Evolutionary conservation across 2,329 filamentous ascomycete species (phyloP).

Genomic region (Zymoseptoria crescenta): DNA sequence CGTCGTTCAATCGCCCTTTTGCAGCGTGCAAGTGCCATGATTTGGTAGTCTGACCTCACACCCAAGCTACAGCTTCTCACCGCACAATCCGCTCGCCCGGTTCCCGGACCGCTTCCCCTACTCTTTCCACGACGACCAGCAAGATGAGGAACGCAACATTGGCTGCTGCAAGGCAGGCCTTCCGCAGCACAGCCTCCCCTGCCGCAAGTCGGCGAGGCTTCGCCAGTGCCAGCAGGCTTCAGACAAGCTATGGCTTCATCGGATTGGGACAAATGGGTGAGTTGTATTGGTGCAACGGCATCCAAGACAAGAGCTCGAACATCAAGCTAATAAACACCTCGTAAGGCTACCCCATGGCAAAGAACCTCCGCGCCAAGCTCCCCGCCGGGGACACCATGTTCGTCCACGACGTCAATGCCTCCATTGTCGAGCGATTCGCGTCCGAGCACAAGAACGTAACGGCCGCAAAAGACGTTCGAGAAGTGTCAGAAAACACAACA

Average conservation of each 20-base stretch:
- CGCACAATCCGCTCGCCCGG: background rate
- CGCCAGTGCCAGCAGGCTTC: conserved; percentile 34
- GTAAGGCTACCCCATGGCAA: conserved; percentile 64
- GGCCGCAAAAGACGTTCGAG: conserved; percentile 49
- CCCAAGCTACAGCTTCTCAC: background rate
- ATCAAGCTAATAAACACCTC: conserved; percentile 8
- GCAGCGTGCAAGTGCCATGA: background rate
- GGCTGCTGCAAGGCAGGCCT: conserved; percentile 13
- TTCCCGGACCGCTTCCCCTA: background rate
- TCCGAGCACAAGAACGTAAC: conserved; percentile 47
- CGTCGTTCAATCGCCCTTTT: background rate
- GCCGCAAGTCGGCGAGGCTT: conserved; percentile 33
- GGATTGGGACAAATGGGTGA: conserved; percentile 45
- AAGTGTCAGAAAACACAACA: conserved; percentile 62
- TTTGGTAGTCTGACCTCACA: background rate
- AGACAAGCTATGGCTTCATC: conserved; percentile 44
- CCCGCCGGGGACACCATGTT: conserved; percentile 54
- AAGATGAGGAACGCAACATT: conserved; percentile 12
- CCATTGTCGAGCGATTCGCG: conserved; percentile 49
- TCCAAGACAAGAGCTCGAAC: conserved; percentile 10
- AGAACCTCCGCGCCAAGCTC: conserved; percentile 60
- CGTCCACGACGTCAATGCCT: conserved; percentile 58
- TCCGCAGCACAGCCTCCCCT: conserved; percentile 14
- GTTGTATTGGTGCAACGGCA: conserved; percentile 12
- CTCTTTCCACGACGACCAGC: background rate